A percentile compares a stretch with the other conserved stretches of the same genome.
Conservation (phyloP, 805 yeast species). For the Barnettozyma wickerhamii region DNA sequence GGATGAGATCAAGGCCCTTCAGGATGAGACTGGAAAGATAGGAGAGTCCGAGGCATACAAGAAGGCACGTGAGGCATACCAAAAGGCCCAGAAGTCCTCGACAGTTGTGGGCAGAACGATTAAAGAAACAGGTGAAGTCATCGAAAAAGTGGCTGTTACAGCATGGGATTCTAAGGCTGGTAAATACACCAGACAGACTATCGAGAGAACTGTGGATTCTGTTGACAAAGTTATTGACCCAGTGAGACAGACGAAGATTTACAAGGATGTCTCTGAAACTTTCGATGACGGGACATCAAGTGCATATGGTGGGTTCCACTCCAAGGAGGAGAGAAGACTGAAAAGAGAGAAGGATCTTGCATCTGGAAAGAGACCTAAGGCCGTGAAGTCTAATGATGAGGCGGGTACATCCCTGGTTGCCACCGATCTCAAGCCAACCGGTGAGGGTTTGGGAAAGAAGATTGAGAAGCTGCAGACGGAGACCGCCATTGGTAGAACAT, state of each 20-base stretch:
- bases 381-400: constrained; percentile 70
- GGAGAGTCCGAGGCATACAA: constrained; percentile 93
- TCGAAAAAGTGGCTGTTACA: constrained; percentile 81
- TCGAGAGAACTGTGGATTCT: constrained; percentile 74
- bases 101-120: constrained; percentile 71
- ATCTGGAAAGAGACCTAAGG: constrained; percentile 56
- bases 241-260: constrained; percentile 82
- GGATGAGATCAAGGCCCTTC: constrained; percentile 88
- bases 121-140: constrained; percentile 87
- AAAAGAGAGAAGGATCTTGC: constrained; percentile 64
- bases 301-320: constrained; percentile 88
- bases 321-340: constrained; percentile 72
- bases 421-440: constrained; percentile 74
- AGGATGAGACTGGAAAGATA: constrained; percentile 91
- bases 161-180: constrained; percentile 98
- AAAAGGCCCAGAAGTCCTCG: constrained; percentile 70
- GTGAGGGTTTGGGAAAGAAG: constrained; percentile 59
- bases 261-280: constrained; percentile 82
- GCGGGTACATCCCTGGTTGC: constrained; percentile 83
- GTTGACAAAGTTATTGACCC: constrained; percentile 92
- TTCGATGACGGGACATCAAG: constrained; percentile 89
- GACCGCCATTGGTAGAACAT: constrained; percentile 62
- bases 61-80: constrained; percentile 89
- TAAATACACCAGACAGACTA: constrained; percentile 80
- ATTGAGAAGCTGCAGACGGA: constrained; percentile 64